Conservation (phyloP, 176 grass and related monocot species). For the Carex parvula region DNA sequence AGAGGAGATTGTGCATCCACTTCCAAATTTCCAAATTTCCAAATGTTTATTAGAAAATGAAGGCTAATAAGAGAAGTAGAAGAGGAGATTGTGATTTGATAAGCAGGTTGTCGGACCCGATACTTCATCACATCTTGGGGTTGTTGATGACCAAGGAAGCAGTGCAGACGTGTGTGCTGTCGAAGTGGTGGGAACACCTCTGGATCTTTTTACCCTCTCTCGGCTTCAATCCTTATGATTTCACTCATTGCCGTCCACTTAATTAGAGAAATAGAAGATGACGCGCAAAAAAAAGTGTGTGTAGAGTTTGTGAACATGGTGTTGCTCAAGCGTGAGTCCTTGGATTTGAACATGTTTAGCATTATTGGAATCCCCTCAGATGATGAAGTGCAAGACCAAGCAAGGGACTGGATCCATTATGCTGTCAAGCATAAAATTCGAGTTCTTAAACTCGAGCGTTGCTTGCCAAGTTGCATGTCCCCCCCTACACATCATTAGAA, state of each 20-base stretch:
- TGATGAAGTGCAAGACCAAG: too few species aligned
- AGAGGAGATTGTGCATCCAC: too few species aligned
- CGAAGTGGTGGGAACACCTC: background rate
- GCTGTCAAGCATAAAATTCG: background rate
- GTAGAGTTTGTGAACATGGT: too few species aligned
- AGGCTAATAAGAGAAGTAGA: background rate
- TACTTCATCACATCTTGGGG: background rate
- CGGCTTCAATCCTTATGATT: background rate
- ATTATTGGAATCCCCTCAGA: background rate
- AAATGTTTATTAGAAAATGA: too few species aligned
- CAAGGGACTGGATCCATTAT: background rate
- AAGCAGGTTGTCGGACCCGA: background rate
- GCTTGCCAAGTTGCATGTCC: background rate
- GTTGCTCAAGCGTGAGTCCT: too few species aligned
- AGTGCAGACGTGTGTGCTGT: background rate
- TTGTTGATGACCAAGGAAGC: background rate
- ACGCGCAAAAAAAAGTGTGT: too few species aligned
- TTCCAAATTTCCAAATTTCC: too few species aligned
- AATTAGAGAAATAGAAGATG: too few species aligned
- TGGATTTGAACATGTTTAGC: background rate
- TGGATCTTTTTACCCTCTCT: conserved; percentile 2
- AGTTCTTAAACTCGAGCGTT: background rate
- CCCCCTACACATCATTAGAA: background rate
- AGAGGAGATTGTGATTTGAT: background rate
- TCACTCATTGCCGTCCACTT: background rate